phyloP scores from a whole-genome alignment of 768 basidiomycete genomes.

The Peribolospora kevripleyi region DNA sequence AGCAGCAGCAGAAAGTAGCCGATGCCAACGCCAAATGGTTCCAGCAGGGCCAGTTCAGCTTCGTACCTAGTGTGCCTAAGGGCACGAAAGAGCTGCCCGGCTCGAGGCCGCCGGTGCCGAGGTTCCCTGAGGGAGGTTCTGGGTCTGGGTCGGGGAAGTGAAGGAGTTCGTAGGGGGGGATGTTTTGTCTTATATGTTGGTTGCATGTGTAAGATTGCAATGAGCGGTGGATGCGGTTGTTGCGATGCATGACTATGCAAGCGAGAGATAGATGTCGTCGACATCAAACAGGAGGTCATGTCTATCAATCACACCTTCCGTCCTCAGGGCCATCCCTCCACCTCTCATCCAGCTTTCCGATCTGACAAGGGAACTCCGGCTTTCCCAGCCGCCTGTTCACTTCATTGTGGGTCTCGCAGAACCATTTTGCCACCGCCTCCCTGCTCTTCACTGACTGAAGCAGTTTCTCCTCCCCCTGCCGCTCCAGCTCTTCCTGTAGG shows the following conservation, averaged over 20 bases:
- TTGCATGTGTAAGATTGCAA: too few relatives aligned
- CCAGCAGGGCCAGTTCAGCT: conserved; percentile 25
- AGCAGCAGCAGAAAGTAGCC: conserved; percentile 54
- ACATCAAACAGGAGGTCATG: too few relatives aligned
- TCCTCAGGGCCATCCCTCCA: conserved; percentile 81
- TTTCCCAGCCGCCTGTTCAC: conserved; percentile 75
- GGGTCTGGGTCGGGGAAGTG: too few relatives aligned
- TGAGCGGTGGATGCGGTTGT: too few relatives aligned
- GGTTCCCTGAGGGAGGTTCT: too few relatives aligned
- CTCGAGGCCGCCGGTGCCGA: too few relatives aligned
- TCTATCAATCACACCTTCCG: conserved; percentile 52
- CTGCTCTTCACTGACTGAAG: conserved; percentile 33
- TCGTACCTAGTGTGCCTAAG: neutral
- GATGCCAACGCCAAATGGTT: conserved; percentile 98
- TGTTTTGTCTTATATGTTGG: too few relatives aligned
- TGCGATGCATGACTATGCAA: too few relatives aligned
- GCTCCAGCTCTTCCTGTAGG: conserved; percentile 43
- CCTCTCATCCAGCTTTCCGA: conserved; percentile 45
- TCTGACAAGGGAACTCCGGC: conserved; percentile 45
- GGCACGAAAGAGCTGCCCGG: too few relatives aligned
- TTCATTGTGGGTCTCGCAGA: conserved; percentile 79
- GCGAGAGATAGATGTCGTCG: too few relatives aligned
- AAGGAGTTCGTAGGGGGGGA: too few relatives aligned
- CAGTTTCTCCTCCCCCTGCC: conserved; percentile 36
- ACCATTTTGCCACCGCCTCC: conserved; percentile 47